Conservation (phyloP, 345 rosid species). For the Sapria himalayana region DNA sequence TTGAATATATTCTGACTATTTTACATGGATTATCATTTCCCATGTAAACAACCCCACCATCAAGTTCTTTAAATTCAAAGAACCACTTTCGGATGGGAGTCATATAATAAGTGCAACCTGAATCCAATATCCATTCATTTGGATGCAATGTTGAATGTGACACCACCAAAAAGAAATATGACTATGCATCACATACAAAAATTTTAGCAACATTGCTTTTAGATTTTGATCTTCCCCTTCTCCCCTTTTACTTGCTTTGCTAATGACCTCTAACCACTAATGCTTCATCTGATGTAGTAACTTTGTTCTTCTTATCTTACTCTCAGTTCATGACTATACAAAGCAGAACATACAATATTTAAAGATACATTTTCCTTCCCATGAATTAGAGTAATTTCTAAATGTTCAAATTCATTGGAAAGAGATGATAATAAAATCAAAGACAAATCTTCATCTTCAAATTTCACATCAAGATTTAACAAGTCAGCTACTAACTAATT, state of each 20-base stretch:
- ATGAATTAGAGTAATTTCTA: no score
- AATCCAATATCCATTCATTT: slow-evolving; percentile 1
- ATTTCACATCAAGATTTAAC: no score
- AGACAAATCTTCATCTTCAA: no score
- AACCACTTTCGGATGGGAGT: slow-evolving; percentile 1
- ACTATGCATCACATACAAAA: neutral
- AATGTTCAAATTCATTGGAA: no score
- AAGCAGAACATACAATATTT: no score
- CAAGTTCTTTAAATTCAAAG: neutral
- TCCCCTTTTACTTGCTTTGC: neutral
- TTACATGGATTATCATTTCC: neutral
- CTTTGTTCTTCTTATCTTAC: no score
- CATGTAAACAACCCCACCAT: slow-evolving; percentile 4
- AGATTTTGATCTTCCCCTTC: neutral
- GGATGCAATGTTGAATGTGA: neutral
- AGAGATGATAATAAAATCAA: no score
- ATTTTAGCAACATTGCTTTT: neutral
- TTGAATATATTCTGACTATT: neutral
- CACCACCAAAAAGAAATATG: neutral
- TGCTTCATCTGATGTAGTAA: no score
- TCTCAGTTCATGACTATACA: no score
- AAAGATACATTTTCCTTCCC: no score
- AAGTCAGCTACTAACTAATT: no score
- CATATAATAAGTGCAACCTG: slow-evolving; percentile 1
- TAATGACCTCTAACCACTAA: neutral